Evolutionary conservation across 495 filamentous ascomycete species (phyloP), one percentile per base, ranked within the genome.

Genomic region (Bacidia gigantensis): DNA sequence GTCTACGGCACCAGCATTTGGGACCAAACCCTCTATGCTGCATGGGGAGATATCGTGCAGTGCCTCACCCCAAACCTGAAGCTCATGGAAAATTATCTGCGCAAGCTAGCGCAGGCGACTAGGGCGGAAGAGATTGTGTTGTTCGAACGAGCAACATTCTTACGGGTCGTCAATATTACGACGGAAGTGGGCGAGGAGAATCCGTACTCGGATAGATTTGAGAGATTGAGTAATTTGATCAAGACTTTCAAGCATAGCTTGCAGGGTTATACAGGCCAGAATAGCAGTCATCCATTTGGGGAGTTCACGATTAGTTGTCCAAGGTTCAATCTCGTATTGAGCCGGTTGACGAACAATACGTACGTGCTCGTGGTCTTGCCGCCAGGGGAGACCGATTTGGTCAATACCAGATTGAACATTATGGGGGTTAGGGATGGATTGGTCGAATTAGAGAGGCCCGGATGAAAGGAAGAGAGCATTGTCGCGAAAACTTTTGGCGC

Each of bases 1-100:
- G 78, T 85, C 56, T 97, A 90, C 62, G 86, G 87, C 24, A 97
- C 92, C 7, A 92, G 84, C 40, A 98, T 98, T 68, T 98, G 92
- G 92, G 92, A 98, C 64, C 89, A 98, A 66, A 88, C 82, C 11
- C 71, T 98, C n/a, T 98, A 98, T 71, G 90, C 89, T 59, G 92
- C 92, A 3, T 98, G 92, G 92, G 92, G 93, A 0, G 82, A 82
- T 58, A 95, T 98, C 56, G 95, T 98, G 50, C 90, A 98, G 71
- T 86, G 84, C 63, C 75, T 98, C 23, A 90, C 97, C 21, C 93
- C 92, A 0, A 97, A 98, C 64, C 77, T 96, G 0, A 71, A 79
- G n/a, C 75, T 86, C 23, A 95, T 97, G 56, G 90, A 96, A 64
- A 77, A 73, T 12, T 85, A 95, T 66, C 73, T 98, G 3, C 73